phyloP scores from a whole-genome alignment of 2,329 filamentous ascomycete species.

The Fusarium lateritium region DNA sequence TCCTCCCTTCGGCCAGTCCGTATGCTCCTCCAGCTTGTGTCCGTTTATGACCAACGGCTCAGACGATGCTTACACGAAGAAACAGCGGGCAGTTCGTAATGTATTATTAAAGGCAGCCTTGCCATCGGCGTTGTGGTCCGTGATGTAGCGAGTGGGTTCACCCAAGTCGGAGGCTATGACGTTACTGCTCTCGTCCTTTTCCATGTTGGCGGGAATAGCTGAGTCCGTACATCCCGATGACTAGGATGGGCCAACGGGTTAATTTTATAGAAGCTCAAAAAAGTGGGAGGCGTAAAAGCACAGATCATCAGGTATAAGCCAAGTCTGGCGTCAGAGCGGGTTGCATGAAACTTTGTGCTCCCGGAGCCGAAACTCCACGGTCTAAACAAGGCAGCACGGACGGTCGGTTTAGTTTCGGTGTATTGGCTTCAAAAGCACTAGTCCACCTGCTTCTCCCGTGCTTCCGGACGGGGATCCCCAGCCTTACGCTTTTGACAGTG shows the following conservation, averaged over 20 bases:
- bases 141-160: not conserved
- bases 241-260: too few relatives aligned
- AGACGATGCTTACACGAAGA: not conserved
- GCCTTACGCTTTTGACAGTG: conserved; percentile 14
- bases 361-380: not conserved
- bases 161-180: not conserved
- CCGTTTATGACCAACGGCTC: not conserved
- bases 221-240: too few relatives aligned
- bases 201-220: not conserved
- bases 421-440: not conserved
- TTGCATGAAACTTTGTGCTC: not conserved
- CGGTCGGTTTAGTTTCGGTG: not conserved
- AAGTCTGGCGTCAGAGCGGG: too few relatives aligned
- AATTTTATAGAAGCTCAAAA: too few relatives aligned
- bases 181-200: not conserved
- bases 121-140: not conserved
- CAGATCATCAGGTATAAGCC: not conserved
- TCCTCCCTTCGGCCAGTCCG: not conserved
- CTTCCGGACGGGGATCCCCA: conserved; percentile 16
- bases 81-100: not conserved
- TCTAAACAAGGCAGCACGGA: not conserved
- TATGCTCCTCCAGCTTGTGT: not conserved
- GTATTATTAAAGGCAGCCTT: not conserved
- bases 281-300: too few relatives aligned
- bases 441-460: not conserved